phyloP scores from a whole-genome alignment of 345 rosid genomes.

The Trapa incisa region DNA sequence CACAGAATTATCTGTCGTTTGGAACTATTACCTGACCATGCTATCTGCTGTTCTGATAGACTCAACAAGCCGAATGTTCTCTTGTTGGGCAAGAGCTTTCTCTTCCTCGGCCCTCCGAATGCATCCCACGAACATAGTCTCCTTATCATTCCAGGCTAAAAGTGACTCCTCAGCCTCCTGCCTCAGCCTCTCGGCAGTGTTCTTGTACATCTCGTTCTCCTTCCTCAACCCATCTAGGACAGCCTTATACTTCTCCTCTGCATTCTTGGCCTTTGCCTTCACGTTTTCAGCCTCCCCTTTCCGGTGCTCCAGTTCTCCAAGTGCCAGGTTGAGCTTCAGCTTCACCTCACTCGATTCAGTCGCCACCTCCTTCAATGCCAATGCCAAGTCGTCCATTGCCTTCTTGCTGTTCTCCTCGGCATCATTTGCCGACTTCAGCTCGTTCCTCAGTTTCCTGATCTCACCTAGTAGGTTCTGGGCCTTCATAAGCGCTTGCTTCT shows the following conservation, averaged over 20 bases:
- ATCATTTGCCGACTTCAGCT: constrained; percentile 32
- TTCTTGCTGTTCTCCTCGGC: constrained; percentile 72
- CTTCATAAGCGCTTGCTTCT: constrained; percentile 18
- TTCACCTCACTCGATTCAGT: constrained; percentile 38
- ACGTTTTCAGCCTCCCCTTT: constrained; percentile 23
- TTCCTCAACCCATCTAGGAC: constrained; percentile 29
- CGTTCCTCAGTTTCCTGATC: constrained; percentile 25
- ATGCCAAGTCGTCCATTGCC: constrained; percentile 80
- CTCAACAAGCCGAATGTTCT: constrained; percentile 34
- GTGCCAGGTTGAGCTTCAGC: constrained; percentile 30
- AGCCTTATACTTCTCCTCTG: constrained; percentile 19
- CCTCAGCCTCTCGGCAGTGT: constrained; percentile 51
- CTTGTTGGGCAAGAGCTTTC: constrained; percentile 33
- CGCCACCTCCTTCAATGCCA: constrained; percentile 71
- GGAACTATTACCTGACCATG: constrained; percentile 8
- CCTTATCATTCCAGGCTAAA: constrained; percentile 72
- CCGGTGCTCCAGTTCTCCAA: constrained; percentile 31
- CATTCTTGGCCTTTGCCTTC: constrained; percentile 20
- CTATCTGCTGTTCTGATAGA: constrained; percentile 33
- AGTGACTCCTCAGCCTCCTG: constrained; percentile 70
- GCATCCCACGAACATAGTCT: constrained; percentile 49
- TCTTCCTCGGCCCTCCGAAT: constrained; percentile 72
- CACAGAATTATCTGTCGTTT: not conserved
- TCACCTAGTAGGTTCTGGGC: constrained; percentile 21
- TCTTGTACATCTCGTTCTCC: constrained; percentile 42